Percentiles rank a stretch among this genome's conserved stretches.
These are phyloP conservation scores for Zymoseptoria passerinii DNA, from an alignment of 2,329 filamentous ascomycete genomes.

Conservation along the genomic window DNA sequence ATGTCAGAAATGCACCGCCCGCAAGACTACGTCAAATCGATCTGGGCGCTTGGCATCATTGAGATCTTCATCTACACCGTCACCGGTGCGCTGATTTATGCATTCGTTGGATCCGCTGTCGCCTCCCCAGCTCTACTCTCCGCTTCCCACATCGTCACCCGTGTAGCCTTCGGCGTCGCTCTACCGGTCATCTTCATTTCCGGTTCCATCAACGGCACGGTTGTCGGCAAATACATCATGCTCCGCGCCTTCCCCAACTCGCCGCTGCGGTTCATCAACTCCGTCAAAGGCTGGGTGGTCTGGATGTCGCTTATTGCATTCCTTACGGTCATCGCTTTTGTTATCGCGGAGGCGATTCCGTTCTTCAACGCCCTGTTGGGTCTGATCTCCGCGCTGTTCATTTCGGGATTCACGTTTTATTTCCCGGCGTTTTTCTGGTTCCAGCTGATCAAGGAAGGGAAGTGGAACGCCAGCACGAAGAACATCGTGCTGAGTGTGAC, in stretches of 20 bases:
- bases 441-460: constrained; percentile 40
- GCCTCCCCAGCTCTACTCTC: constrained; percentile 60
- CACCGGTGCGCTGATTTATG: constrained; percentile 60
- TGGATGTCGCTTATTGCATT: constrained; percentile 53
- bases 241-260: constrained; percentile 54
- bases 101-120: constrained; percentile 54
- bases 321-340: constrained; percentile 56
- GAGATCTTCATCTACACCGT: constrained; percentile 58
- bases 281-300: constrained; percentile 40
- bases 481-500: constrained; percentile 40
- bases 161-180: constrained; percentile 61
- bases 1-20: constrained; percentile 60
- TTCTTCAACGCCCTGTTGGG: constrained; percentile 64
- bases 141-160: constrained; percentile 47
- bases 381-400: constrained; percentile 56
- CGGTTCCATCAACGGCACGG: constrained; percentile 60
- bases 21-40: constrained; percentile 51
- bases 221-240: constrained; percentile 49
- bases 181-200: constrained; percentile 66
- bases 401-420: constrained; percentile 52
- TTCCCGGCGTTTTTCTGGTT: constrained; percentile 34
- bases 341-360: constrained; percentile 65
- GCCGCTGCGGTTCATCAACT: constrained; percentile 36
- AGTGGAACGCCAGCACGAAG: constrained; percentile 39
- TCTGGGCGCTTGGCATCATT: constrained; percentile 53